Evolutionary conservation across 1,139 yeast species (phyloP).

Genomic region (Yamadazyma buinensis): DNA sequence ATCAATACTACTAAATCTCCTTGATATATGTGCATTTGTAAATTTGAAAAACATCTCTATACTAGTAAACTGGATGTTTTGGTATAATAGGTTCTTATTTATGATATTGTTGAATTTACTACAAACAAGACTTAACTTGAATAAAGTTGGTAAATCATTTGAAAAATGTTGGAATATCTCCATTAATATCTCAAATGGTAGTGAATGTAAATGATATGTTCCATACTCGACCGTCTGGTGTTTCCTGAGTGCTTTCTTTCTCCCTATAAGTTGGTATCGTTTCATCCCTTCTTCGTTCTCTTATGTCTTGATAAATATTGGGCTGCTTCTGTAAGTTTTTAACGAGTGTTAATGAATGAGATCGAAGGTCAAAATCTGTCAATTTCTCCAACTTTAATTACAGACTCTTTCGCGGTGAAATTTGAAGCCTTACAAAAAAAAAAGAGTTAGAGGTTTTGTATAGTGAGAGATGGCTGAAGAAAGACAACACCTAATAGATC

Average conservation of each 20-base stretch:
- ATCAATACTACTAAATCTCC: conserved; percentile 19
- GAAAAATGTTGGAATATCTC: conserved; percentile 26
- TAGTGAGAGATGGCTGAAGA: conserved; percentile 72
- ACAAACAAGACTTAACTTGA: conserved; percentile 31
- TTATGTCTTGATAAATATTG: too few relatives aligned
- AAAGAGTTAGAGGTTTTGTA: too few relatives aligned
- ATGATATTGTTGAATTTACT: conserved; percentile 32
- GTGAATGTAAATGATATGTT: conserved; percentile 28
- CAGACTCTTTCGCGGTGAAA: too few relatives aligned
- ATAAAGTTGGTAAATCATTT: conserved; percentile 18
- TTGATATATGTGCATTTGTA: conserved; percentile 24
- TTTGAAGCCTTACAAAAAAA: too few relatives aligned
- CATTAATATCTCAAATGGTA: conserved; percentile 41
- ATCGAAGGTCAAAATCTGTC: too few relatives aligned
- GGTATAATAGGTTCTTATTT: conserved; percentile 35
- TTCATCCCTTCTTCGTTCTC: too few relatives aligned
- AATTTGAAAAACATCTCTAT: conserved; percentile 30
- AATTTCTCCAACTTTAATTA: too few relatives aligned
- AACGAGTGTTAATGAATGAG: too few relatives aligned
- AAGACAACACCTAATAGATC: conserved; percentile 73
- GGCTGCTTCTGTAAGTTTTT: too few relatives aligned
- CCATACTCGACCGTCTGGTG: conserved; percentile 20
- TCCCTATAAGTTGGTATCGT: conserved; percentile 38
- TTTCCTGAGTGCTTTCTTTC: conserved; percentile 22
- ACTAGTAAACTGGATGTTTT: conserved; percentile 23